Percentiles rank a stretch among this genome's conserved stretches.
Conservation (phyloP, 2,329 filamentous ascomycete species). For the Epicoccum sorghinum region DNA sequence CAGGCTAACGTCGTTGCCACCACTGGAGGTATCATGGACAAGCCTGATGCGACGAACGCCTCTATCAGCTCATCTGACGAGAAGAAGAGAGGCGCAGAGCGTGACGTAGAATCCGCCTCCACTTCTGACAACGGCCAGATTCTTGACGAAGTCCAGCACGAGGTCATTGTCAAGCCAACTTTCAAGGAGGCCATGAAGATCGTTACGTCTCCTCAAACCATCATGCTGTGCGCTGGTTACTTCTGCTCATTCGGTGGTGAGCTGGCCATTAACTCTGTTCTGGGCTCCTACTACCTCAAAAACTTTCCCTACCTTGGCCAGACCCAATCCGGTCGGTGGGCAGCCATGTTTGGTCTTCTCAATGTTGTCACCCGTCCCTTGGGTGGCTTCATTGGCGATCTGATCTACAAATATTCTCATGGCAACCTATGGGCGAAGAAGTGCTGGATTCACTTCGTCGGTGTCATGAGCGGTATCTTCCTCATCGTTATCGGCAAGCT, state of each 20-base stretch:
- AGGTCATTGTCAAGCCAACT: conserved; percentile 67
- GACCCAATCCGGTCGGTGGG: conserved; percentile 64
- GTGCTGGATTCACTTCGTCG: conserved; percentile 62
- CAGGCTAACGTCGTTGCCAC: conserved; percentile 56
- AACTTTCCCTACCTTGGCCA: conserved; percentile 63
- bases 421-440: conserved; percentile 68
- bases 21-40: conserved; percentile 58
- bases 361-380: conserved; percentile 72
- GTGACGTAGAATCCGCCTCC: conserved; percentile 55
- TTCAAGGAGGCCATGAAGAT: conserved; percentile 66
- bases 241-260: conserved; percentile 67
- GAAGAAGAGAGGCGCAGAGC: conserved; percentile 36
- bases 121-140: conserved; percentile 56
- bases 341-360: conserved; percentile 76
- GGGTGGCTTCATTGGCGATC: conserved; percentile 66
- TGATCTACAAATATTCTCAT: conserved; percentile 59
- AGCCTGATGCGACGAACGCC: conserved; percentile 33
- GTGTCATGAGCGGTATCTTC: conserved; percentile 63
- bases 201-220: conserved; percentile 64
- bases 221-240: conserved; percentile 61
- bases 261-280: conserved; percentile 65
- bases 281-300: conserved; percentile 64
- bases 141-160: conserved; percentile 62
- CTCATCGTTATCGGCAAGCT: conserved; percentile 67
- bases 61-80: conserved; percentile 49